Evolutionary conservation across 2,329 filamentous ascomycete species (phyloP).

Genomic region (Exophiala alcalophila): DNA sequence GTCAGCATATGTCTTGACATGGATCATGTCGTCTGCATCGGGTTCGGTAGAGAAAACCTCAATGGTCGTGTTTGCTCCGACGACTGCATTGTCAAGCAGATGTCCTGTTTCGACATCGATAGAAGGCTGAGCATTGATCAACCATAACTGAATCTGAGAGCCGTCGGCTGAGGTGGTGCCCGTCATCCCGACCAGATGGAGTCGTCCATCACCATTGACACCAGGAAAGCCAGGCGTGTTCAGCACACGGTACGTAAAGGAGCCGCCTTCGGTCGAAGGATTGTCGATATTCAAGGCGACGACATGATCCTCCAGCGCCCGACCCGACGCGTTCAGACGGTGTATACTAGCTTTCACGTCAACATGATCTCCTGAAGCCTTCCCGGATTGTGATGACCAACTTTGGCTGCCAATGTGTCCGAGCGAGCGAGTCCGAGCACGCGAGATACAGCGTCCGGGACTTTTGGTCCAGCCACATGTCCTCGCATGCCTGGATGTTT

Average conservation of each 20-base stretch:
- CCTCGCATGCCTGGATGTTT: constrained; percentile 34
- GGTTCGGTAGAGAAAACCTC: constrained; percentile 36
- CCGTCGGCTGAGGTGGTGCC: constrained; percentile 29
- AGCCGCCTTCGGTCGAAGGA: constrained; percentile 13
- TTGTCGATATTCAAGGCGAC: constrained; percentile 33
- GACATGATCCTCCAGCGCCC: constrained; percentile 31
- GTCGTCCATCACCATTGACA: constrained; percentile 35
- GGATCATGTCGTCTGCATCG: constrained; percentile 31
- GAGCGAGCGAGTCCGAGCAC: constrained; percentile 28
- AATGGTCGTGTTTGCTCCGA: constrained; percentile 40
- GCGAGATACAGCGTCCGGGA: constrained; percentile 32
- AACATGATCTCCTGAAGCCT: not conserved
- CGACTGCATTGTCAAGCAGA: constrained; percentile 32
- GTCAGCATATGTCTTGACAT: constrained; percentile 35
- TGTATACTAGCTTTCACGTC: constrained; percentile 15
- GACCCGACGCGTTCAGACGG: constrained; percentile 28
- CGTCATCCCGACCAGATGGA: constrained; percentile 34
- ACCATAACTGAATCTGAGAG: constrained; percentile 23
- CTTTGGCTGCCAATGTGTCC: constrained; percentile 32
- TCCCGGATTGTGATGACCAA: constrained; percentile 5
- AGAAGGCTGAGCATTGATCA: constrained; percentile 38
- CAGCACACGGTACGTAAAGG: constrained; percentile 28
- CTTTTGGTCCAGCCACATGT: constrained; percentile 33
- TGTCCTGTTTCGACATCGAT: constrained; percentile 34
- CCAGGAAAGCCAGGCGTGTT: constrained; percentile 22